These are phyloP conservation scores for Cornus kousa DNA, from an alignment of 148 eudicot genomes.

Conservation along the genomic window DNA sequence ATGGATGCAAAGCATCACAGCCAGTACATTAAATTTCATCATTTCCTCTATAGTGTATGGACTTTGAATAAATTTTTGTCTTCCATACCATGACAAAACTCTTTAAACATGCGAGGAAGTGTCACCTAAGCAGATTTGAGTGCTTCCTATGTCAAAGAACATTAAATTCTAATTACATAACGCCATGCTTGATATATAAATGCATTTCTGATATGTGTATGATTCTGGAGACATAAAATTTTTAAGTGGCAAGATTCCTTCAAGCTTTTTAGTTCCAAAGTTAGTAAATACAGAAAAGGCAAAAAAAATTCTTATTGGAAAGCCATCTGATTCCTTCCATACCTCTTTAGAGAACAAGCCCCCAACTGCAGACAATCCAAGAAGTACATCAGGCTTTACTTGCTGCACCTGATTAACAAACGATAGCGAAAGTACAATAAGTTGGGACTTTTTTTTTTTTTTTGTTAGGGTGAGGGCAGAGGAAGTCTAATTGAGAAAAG, in stretches of 20 bases:
- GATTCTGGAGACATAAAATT: neutral
- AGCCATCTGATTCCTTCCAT: constrained; percentile 10
- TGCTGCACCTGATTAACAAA: constrained; percentile 56
- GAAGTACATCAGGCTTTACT: constrained; percentile 95
- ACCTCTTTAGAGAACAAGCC: constrained; percentile 92
- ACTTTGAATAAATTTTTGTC: neutral
- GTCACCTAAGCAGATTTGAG: neutral
- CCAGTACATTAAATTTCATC: neutral
- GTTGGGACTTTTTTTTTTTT: neutral
- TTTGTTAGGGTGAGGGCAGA: neutral
- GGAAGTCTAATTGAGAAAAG: neutral
- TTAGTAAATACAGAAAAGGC: neutral
- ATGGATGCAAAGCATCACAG: too few species aligned
- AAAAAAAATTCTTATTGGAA: constrained; percentile 1
- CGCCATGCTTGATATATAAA: neutral
- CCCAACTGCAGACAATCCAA: constrained; percentile 95
- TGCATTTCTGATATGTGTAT: neutral
- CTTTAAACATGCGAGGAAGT: neutral
- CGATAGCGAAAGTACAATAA: constrained; percentile 9
- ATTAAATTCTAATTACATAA: neutral
- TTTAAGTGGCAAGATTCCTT: neutral
- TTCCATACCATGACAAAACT: neutral
- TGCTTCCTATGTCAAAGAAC: neutral
- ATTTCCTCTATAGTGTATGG: neutral
- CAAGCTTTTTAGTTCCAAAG: neutral